These are phyloP conservation scores for Yamadazyma insecticola DNA, from an alignment of 805 yeast species.

Conservation along the genomic window DNA sequence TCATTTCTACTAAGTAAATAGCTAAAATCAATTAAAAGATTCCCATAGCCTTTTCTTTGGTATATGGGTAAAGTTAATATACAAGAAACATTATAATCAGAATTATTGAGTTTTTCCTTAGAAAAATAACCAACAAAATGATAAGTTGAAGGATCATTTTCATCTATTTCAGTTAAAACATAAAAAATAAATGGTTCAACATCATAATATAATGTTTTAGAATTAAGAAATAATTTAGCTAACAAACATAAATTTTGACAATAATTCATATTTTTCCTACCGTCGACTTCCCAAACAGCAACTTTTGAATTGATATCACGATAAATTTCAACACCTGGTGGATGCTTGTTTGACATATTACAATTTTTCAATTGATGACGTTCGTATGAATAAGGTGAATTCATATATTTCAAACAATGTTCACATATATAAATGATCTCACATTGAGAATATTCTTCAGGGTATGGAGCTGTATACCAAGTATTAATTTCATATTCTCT, in stretches of 20 bases:
- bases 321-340: constrained; percentile 52
- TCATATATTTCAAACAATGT: constrained; percentile 75
- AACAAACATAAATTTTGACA: constrained; percentile 88
- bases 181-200: constrained; percentile 95
- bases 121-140: constrained; percentile 94
- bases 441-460: constrained; percentile 71
- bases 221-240: constrained; percentile 84
- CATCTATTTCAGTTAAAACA: constrained; percentile 68
- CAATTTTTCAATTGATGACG: constrained; percentile 76
- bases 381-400: constrained; percentile 57
- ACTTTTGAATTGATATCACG: constrained; percentile 25
- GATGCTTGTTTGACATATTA: constrained; percentile 48
- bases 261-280: constrained; percentile 72
- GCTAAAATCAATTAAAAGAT: constrained; percentile 82
- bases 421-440: constrained; percentile 73
- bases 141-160: constrained; percentile 35
- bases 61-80: constrained; percentile 84
- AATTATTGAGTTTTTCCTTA: constrained; percentile 72
- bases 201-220: constrained; percentile 89
- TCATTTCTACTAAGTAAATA: constrained; percentile 74
- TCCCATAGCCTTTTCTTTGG: constrained; percentile 88
- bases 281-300: constrained; percentile 58
- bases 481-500: constrained; percentile 74
- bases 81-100: constrained; percentile 84
- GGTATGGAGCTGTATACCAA: constrained; percentile 93